These are phyloP conservation scores for Lachancea dasiensis DNA, from an alignment of 805 yeast species.

Conservation along the genomic window DNA sequence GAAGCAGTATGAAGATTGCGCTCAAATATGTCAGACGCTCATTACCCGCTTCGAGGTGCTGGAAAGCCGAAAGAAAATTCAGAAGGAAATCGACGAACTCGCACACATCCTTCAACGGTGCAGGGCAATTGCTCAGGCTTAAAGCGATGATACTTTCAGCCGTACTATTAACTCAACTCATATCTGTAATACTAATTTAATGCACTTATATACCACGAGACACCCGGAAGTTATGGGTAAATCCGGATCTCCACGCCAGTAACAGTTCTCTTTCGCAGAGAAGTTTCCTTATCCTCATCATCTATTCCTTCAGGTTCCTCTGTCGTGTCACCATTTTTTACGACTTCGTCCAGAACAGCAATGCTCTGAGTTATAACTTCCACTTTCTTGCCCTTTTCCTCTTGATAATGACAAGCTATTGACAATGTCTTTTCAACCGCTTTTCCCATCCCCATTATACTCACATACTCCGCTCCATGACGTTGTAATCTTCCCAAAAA, in stretches of 20 bases:
- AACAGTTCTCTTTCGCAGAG: conserved; percentile 33
- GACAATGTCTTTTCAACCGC: conserved; percentile 60
- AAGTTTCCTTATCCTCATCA: conserved; percentile 31
- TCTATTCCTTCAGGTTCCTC: conserved; percentile 24
- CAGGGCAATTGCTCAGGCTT: background rate
- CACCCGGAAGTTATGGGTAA: conserved; percentile 16
- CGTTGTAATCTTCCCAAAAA: conserved; percentile 43
- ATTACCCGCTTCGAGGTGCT: conserved; percentile 31
- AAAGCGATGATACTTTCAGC: background rate
- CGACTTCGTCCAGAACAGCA: conserved; percentile 66
- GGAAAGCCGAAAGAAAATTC: conserved; percentile 38
- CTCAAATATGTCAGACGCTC: conserved; percentile 38
- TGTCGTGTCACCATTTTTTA: conserved; percentile 22
- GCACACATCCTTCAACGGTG: conserved; percentile 20
- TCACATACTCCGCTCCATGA: conserved; percentile 41
- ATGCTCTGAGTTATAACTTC: conserved; percentile 61
- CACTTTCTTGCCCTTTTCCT: conserved; percentile 43
- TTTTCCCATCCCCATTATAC: conserved; percentile 70
- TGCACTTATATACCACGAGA: no score
- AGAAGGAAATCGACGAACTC: conserved; percentile 48
- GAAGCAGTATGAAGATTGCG: conserved; percentile 47
- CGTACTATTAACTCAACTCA: background rate
- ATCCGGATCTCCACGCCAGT: conserved; percentile 42
- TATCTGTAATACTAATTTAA: no score
- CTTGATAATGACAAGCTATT: conserved; percentile 54